Conservation (phyloP, 2,329 filamentous ascomycete species). For the Penicillium sp. region DNA sequence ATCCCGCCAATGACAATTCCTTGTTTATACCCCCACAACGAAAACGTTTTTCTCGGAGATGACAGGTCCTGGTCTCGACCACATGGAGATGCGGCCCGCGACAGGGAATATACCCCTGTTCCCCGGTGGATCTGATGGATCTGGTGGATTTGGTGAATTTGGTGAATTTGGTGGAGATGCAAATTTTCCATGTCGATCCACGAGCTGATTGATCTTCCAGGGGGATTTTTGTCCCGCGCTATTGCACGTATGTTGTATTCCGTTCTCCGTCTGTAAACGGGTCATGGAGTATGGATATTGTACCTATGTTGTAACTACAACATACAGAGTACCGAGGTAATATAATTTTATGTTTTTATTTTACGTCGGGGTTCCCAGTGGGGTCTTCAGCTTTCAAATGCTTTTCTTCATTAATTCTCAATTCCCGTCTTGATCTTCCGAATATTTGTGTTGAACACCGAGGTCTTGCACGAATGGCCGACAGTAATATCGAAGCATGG, state of each 20-base stretch:
- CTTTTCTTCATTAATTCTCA: background rate
- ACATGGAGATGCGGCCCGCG: background rate
- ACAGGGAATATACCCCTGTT: background rate
- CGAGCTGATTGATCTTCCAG: background rate
- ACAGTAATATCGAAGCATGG: constrained; percentile 40
- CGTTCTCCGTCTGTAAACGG: background rate
- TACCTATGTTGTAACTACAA: background rate
- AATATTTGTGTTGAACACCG: background rate
- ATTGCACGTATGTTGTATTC: background rate
- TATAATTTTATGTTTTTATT: background rate
- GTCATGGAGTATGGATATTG: no score
- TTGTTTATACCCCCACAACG: background rate
- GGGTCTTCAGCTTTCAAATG: background rate
- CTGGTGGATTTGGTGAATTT: background rate
- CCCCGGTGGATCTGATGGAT: no score
- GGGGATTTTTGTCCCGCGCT: background rate
- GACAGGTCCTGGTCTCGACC: background rate
- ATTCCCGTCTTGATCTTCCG: background rate
- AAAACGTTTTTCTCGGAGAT: background rate
- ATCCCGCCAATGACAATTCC: background rate
- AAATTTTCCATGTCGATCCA: background rate
- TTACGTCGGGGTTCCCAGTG: background rate
- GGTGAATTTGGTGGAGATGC: background rate
- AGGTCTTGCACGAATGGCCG: constrained; percentile 8
- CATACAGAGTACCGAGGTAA: background rate